A percentile compares a stretch with the other conserved stretches of the same genome.
Evolutionary conservation across 192 early-diverging fungal genomes (phyloP).

Genomic region (Podila minutissima): DNA sequence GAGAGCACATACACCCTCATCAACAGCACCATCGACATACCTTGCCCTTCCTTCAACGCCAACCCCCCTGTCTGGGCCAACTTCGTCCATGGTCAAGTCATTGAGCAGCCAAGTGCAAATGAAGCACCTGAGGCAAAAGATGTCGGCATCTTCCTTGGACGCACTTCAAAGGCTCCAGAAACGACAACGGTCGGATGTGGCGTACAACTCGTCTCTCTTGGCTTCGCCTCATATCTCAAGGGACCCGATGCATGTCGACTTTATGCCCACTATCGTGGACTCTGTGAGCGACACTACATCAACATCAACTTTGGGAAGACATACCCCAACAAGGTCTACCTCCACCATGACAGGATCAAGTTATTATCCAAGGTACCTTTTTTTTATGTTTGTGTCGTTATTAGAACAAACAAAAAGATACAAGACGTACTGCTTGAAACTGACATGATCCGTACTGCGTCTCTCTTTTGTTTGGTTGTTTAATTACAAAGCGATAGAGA

Average conservation of each 20-base stretch:
- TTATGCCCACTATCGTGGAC: not conserved
- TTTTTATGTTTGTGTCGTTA: not conserved
- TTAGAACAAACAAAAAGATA: not conserved
- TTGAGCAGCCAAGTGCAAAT: not conserved
- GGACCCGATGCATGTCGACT: slow-evolving; percentile 9
- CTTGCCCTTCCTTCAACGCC: not conserved
- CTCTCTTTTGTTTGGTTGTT: not conserved
- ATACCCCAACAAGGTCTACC: not conserved
- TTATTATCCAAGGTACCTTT: not conserved
- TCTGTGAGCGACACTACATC: too few species aligned
- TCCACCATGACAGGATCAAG: not conserved
- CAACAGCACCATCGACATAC: not conserved
- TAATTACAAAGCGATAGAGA: not conserved
- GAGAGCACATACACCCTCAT: not conserved
- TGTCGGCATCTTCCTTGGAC: slow-evolving; percentile 23
- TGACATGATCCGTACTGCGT: not conserved
- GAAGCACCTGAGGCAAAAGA: slow-evolving; percentile 10
- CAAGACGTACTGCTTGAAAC: not conserved
- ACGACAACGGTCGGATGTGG: not conserved
- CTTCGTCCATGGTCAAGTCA: not conserved
- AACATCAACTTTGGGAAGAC: too few species aligned
- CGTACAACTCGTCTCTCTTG: not conserved
- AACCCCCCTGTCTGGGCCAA: not conserved
- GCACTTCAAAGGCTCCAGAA: slow-evolving; percentile 17
- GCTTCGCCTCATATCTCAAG: not conserved